phyloP scores from a whole-genome alignment of 768 basidiomycete genomes.

The Gelatoporia subvermispora region DNA sequence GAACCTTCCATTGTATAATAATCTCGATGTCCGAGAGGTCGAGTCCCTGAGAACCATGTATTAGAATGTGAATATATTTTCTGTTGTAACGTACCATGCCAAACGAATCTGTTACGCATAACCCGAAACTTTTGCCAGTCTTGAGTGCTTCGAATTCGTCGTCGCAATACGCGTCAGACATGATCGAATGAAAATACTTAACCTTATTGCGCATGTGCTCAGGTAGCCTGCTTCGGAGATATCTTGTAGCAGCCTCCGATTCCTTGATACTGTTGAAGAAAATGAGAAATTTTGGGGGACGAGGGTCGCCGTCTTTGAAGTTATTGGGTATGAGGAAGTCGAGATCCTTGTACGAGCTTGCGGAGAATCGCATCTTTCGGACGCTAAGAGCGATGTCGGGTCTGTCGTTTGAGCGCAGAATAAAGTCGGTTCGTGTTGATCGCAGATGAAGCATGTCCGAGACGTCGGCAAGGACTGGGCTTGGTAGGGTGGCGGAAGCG shows the following conservation, averaged over 20 bases:
- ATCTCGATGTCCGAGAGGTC: constrained; percentile 29
- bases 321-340: not conserved
- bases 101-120: constrained; percentile 27
- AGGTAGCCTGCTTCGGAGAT: constrained; percentile 2
- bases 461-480: not conserved
- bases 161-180: constrained; percentile 19
- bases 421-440: not conserved
- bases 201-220: constrained; percentile 8
- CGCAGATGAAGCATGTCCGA: not conserved
- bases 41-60: constrained; percentile 27
- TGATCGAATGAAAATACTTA: constrained; percentile 23
- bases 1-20: constrained; percentile 30
- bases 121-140: constrained; percentile 19
- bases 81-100: constrained; percentile 27
- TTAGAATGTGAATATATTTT: not conserved
- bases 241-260: constrained; percentile 3
- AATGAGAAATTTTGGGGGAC: constrained; percentile 17
- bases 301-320: no score
- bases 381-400: not conserved
- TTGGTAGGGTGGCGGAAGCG: not conserved
- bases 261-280: constrained; percentile 18
- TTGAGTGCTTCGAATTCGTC: constrained; percentile 9
- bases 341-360: not conserved
- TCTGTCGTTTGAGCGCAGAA: not conserved
- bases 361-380: not conserved